Base-by-base conservation (phyloP, 2,329 filamentous ascomycete genomes). In the Ceratocystiopsis minuta region DNA sequence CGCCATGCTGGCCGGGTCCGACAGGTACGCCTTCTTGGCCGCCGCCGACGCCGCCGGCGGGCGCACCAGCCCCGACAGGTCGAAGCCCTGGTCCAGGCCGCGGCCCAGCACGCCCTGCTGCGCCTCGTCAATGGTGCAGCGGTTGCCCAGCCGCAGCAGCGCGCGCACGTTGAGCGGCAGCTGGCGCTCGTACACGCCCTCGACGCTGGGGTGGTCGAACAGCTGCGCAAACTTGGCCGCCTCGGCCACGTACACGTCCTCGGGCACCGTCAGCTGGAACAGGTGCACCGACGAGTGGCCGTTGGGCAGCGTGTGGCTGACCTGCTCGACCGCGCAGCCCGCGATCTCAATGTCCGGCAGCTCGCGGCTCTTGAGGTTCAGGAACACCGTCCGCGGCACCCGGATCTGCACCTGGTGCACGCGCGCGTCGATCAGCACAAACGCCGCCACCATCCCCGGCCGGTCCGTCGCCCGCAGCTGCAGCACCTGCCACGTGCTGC, bases 121-220 rank as follows among this genome's bases (percentile, higher is more conserved):
- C 42, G 68, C 78, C 53, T 94, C 82, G 53, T 99, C 90, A 50
- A 98, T 93, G 2, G 85, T 92, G 56, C 90, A 98, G 28, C 82
- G 66, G 53, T 84, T 95, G 36, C 90, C 92, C 1, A 99, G 66
- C 50, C 90, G 82, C 11, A 99, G 70, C 31, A 98, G 72, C 4
- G 88, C 90, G 35, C 88, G 75, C 38, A 93, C 72, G 48, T 83
- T 84, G 6, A 96, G 66, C 1, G 92, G 86, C 1, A 99, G 70
- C 50, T 94, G 81, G 53, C 80, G 88, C 62, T 98, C 92, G 54
- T 99, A 99, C 14, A 98, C 86, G 28, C 92, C 92, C 59, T 98
- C 90, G 2, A 98, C 83, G 57, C 86, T 94, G 0, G 86, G 75
- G 55, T 98, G 87, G 48, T 88, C 86, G 63, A 95, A 88, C 2